Conservation (phyloP, 2,329 filamentous ascomycete species). For the Chaetomiaceae sp. region DNA sequence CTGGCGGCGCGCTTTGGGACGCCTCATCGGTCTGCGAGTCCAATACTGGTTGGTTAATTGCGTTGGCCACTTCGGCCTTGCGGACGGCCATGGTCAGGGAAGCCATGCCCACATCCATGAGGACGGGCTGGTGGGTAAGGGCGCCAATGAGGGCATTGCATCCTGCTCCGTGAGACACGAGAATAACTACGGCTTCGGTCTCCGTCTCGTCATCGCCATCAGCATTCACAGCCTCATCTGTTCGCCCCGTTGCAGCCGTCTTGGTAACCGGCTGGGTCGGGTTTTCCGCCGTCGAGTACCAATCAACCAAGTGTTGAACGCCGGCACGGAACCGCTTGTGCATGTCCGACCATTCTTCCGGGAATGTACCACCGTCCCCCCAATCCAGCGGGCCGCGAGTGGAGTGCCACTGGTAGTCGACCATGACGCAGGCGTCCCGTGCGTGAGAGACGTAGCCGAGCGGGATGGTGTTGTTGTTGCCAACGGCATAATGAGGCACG, state of each 20-base stretch:
- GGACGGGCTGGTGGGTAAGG: constrained; percentile 81
- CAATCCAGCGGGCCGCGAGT: constrained; percentile 71
- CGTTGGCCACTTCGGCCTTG: constrained; percentile 32
- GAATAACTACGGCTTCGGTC: constrained; percentile 70
- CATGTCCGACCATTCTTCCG: constrained; percentile 95
- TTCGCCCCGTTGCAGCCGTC: constrained; percentile 38
- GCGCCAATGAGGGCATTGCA: constrained; percentile 94
- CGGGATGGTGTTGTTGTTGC: constrained; percentile 73
- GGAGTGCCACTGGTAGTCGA: constrained; percentile 97
- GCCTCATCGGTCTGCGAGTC: constrained; percentile 2
- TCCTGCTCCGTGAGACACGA: constrained; percentile 91
- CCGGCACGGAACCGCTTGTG: constrained; percentile 82
- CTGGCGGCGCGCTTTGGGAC: constrained; percentile 28
- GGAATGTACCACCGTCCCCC: constrained; percentile 81
- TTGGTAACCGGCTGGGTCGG: constrained; percentile 48
- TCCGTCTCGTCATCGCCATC: constrained; percentile 43
- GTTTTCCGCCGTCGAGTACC: constrained; percentile 61
- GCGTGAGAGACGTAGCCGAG: constrained; percentile 85
- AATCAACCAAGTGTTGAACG: constrained; percentile 70
- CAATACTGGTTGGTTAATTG: too few species aligned
- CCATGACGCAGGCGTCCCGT: constrained; percentile 71
- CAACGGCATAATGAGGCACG: constrained; percentile 75
- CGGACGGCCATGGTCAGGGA: constrained; percentile 83
- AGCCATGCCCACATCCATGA: constrained; percentile 84
- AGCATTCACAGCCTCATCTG: constrained; percentile 31